These are phyloP conservation scores for Suillus subluteus DNA, from an alignment of 768 basidiomycete species.

Conservation along the genomic window DNA sequence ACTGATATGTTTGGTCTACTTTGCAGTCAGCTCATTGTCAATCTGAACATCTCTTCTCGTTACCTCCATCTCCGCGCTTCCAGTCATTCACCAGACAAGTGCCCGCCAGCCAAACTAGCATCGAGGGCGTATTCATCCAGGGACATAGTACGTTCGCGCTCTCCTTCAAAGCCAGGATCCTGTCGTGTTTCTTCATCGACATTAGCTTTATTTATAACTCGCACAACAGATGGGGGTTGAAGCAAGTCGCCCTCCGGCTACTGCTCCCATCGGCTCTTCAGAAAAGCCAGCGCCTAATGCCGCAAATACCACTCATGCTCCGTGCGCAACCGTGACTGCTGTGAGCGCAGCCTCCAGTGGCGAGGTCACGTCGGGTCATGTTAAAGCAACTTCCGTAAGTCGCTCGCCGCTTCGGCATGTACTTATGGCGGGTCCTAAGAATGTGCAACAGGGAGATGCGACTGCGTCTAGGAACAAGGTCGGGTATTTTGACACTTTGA, in stretches of 20 bases:
- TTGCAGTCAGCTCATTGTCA: background rate
- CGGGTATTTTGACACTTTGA: background rate
- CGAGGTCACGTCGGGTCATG: too few species aligned
- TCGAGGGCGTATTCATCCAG: background rate
- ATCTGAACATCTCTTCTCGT: background rate
- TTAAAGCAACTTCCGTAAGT: background rate
- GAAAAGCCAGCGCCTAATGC: background rate
- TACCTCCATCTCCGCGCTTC: background rate
- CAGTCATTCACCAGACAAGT: background rate
- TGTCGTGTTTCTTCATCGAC: background rate
- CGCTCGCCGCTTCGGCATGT: background rate
- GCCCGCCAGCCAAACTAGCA: background rate
- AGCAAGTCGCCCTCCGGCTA: slow-evolving; percentile 8
- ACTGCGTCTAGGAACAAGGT: background rate
- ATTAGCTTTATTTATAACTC: background rate
- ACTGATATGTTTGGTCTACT: slow-evolving; percentile 2
- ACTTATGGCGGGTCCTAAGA: background rate
- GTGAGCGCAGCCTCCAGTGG: background rate
- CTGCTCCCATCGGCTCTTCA: background rate
- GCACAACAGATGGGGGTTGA: slow-evolving; percentile 10
- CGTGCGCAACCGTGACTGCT: background rate
- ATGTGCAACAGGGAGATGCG: background rate
- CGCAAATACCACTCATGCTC: background rate
- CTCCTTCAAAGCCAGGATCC: background rate
- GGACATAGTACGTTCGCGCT: background rate